phyloP scores from a whole-genome alignment of 768 basidiomycete species.

The Pisolithus orientalis region DNA sequence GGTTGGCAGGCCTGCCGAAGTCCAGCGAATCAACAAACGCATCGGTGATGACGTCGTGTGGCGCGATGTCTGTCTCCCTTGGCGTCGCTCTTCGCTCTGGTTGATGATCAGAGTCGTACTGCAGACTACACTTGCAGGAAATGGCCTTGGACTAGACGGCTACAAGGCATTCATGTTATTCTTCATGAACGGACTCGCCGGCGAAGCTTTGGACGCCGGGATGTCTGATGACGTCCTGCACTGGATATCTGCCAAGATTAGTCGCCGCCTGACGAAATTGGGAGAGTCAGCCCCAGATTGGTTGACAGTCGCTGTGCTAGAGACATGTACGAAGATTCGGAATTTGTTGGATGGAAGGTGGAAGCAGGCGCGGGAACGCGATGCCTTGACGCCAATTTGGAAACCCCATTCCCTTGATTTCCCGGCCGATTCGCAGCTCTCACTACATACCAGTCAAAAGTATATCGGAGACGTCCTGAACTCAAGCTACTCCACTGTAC shows the following conservation, averaged over 20 bases:
- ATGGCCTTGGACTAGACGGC: constrained; percentile 1
- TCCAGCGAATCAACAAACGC: background rate
- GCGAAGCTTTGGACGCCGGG: constrained; percentile 11
- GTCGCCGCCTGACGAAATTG: constrained; percentile 8
- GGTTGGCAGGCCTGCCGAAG: no score
- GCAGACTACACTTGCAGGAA: constrained; percentile 3
- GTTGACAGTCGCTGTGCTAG: constrained; percentile 5
- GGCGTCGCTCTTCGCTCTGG: constrained; percentile 27
- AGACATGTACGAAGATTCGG: constrained; percentile 7
- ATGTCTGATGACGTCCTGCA: constrained; percentile 16
- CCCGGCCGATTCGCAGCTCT: constrained; percentile 25
- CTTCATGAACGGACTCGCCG: constrained; percentile 23
- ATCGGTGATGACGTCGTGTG: background rate
- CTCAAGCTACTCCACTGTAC: constrained; percentile 5
- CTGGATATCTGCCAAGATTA: constrained; percentile 16
- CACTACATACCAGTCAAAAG: constrained; percentile 22
- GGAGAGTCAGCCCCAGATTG: background rate
- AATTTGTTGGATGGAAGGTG: constrained; percentile 28
- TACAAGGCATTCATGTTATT: constrained; percentile 44
- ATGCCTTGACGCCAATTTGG: constrained; percentile 21
- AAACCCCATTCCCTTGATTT: constrained; percentile 20
- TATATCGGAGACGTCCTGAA: constrained; percentile 22
- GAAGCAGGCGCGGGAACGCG: constrained; percentile 21
- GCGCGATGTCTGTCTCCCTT: constrained; percentile 10
- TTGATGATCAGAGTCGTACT: constrained; percentile 10